phyloP scores from a whole-genome alignment of 495 filamentous ascomycete species.

The Annulohypoxylon nitens region DNA sequence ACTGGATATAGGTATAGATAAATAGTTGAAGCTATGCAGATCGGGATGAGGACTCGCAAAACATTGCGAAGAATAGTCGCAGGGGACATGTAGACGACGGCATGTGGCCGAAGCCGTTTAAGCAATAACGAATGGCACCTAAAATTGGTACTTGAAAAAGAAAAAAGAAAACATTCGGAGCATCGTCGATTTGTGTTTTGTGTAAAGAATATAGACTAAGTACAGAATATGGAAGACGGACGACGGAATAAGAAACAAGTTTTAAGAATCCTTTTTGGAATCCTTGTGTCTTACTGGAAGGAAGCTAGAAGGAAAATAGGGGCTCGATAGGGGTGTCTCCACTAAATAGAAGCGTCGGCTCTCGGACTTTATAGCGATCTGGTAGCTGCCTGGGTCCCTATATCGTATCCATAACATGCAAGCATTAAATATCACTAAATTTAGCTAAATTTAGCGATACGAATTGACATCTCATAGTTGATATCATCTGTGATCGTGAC shows the following conservation, averaged over 20 bases:
- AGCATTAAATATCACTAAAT: slow-evolving; percentile 13
- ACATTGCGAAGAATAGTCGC: slow-evolving; percentile 70
- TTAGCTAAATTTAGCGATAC: slow-evolving; percentile 28
- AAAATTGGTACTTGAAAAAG: slow-evolving; percentile 21
- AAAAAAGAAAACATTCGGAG: slow-evolving; percentile 29
- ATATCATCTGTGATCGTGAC: background rate
- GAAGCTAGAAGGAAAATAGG: slow-evolving; percentile 1
- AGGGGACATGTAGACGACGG: slow-evolving; percentile 63
- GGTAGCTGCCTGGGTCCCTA: background rate
- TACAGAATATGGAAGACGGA: too few species aligned
- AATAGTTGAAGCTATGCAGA: slow-evolving; percentile 74
- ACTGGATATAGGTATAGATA: slow-evolving; percentile 93
- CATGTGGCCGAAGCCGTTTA: slow-evolving; percentile 51
- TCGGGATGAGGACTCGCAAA: slow-evolving; percentile 75
- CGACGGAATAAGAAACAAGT: slow-evolving; percentile 10
- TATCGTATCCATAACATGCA: background rate
- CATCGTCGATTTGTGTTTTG: slow-evolving; percentile 16
- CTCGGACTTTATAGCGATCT: background rate
- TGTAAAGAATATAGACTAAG: background rate
- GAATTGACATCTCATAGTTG: background rate
- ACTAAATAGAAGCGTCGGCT: slow-evolving; percentile 22
- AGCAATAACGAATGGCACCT: slow-evolving; percentile 32
- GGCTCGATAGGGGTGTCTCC: slow-evolving; percentile 17
- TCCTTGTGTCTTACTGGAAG: slow-evolving; percentile 1
- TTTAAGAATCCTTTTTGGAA: background rate